Percentiles rank a stretch among this genome's conserved stretches.
Evolutionary conservation across 2,329 filamentous ascomycete genomes (phyloP).

Genomic region (Tolypocladium ovalisporum): DNA sequence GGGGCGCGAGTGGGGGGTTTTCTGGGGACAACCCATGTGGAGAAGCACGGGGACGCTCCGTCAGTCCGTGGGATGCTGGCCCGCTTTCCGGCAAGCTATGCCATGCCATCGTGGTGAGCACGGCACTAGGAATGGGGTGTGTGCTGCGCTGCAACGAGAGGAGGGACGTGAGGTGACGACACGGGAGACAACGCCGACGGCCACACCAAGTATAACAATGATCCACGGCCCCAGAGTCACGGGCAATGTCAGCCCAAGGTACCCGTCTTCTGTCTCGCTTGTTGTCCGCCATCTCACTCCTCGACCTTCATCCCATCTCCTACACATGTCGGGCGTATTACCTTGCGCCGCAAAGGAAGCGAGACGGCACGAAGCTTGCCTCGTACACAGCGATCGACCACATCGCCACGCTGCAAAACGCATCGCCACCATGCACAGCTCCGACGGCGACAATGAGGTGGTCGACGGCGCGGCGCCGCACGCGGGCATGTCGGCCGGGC

Average conservation of each 20-base stretch:
- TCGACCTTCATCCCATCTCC: neutral
- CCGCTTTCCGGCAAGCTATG: neutral
- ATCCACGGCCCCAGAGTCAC: neutral
- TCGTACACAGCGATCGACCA: neutral
- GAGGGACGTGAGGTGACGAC: neutral
- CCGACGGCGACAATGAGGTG: neutral
- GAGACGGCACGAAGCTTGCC: neutral
- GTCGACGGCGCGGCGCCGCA: conserved; percentile 23
- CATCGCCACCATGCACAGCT: neutral
- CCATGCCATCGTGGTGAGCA: neutral
- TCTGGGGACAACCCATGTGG: neutral
- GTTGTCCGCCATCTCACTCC: neutral
- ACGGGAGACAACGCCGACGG: neutral
- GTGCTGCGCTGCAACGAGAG: neutral
- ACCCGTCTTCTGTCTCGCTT: neutral
- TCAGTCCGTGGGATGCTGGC: neutral
- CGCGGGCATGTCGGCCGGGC: conserved; percentile 35
- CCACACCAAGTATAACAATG: neutral
- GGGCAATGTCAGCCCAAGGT: neutral
- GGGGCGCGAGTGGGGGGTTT: neutral
- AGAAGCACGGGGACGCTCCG: neutral
- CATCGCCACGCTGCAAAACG: neutral
- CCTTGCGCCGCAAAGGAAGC: too few species aligned
- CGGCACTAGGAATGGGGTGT: neutral
- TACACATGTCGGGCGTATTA: neutral